These are phyloP conservation scores for Ambrosia artemisiifolia DNA, from an alignment of 129 eudicot species.

Conservation along the genomic window DNA sequence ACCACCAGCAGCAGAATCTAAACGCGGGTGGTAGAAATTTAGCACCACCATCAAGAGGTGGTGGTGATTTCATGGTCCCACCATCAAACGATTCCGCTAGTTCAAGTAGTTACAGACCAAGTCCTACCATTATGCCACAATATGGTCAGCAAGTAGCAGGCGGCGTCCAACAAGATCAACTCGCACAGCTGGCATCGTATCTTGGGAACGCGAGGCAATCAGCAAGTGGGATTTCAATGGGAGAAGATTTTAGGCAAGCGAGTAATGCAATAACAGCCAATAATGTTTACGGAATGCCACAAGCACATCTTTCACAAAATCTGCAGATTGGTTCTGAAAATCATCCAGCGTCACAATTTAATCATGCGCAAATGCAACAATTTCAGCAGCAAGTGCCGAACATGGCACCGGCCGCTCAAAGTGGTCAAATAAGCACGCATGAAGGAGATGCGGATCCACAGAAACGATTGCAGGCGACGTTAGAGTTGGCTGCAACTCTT, in stretches of 20 bases:
- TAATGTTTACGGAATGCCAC: constrained; percentile 38
- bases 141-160: constrained; percentile 31
- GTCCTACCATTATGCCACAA: constrained; percentile 18
- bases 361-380: constrained; percentile 58
- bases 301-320: constrained; percentile 28
- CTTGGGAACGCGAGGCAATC: constrained; percentile 64
- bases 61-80: constrained; percentile 20
- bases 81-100: constrained; percentile 36
- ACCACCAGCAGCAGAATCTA: constrained; percentile 33
- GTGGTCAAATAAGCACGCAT: constrained; percentile 40
- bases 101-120: constrained; percentile 28
- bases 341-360: constrained; percentile 33
- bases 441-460: constrained; percentile 77
- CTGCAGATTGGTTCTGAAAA: constrained; percentile 39
- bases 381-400: constrained; percentile 37
- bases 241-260: constrained; percentile 46
- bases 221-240: constrained; percentile 30
- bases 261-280: constrained; percentile 31
- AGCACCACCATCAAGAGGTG: constrained; percentile 26
- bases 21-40: constrained; percentile 25
- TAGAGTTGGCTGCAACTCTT: constrained; percentile 87
- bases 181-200: constrained; percentile 67
- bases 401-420: constrained; percentile 27
- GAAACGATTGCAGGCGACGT: constrained; percentile 83
- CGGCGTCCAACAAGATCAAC: constrained; percentile 58